Evolutionary conservation across 2,329 filamentous ascomycete genomes (phyloP), one percentile per base, ranked within the genome.

Genomic region (Neoarthrinium moseri): DNA sequence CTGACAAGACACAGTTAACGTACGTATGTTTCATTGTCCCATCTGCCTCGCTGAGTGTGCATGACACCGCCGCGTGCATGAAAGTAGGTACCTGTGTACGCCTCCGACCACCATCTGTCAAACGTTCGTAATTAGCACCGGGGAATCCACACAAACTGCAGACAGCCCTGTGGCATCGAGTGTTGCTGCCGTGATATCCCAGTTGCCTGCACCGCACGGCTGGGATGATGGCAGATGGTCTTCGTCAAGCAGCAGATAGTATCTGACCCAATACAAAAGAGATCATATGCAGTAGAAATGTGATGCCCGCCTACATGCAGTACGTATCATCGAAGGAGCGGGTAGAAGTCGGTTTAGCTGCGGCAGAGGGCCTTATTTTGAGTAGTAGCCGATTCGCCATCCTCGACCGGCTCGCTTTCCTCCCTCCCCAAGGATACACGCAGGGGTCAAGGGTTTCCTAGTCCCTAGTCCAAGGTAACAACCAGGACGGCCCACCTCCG

Each of bases 391-490:
- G 48, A 45, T 45, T 48, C 48, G 48, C 45, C 40, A 47, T 48
- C 22, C 30, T n/a, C 17, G 27, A 33, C 34, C 42, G n/a, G 42
- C n/a, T n/a, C 13, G 20, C 26, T 38, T 37, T 24, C 43, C 37
- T 26, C 32, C 30, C 11, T 29, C 30, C n/a, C 34, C 43, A 13
- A 20, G 34, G 23, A 17, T 23, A 29, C 23, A n/a, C 36, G 34
- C 43, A 45, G 43, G 55, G 57, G 54, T 55, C 54, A 53, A 58
- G 57, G 59, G 55, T 56, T 49, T 51, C 49, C 42, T 54, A 51
- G 48, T 46, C 44, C 54, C 52, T 52, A 51, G 58, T 59, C 54
- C 51, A 56, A 50, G 54, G 54, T 51, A 50, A 44, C 50, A 48
- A 55, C 47, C 52, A 53, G 49, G 51, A 48, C 48, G 55, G 50